A percentile compares a stretch with the other conserved stretches of the same genome.
Conservation (phyloP, 2,329 filamentous ascomycete genomes). For the Geosmithia putterillii region DNA sequence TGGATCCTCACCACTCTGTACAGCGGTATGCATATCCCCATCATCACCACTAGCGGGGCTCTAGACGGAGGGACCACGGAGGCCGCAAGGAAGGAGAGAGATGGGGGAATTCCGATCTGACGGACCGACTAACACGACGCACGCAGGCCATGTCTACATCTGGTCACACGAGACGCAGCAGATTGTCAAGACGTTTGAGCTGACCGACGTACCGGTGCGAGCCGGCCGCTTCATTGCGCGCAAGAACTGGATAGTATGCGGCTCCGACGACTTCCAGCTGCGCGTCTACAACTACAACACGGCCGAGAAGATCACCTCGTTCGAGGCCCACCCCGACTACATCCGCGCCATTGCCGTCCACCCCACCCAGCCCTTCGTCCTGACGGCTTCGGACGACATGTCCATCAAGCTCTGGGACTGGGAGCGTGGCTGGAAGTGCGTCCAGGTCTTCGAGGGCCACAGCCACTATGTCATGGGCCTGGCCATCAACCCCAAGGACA, state of each 20-base stretch:
- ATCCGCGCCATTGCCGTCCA: slow-evolving; percentile 95
- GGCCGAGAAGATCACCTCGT: slow-evolving; percentile 93
- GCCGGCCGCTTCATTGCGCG: slow-evolving; percentile 92
- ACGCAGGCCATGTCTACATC: slow-evolving; percentile 86
- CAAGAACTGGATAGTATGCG: slow-evolving; percentile 98
- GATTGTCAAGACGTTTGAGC: slow-evolving; percentile 97
- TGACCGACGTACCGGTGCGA: slow-evolving; percentile 94
- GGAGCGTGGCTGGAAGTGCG: slow-evolving; percentile 97
- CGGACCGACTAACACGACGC: background rate
- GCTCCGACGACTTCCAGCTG: slow-evolving; percentile 79
- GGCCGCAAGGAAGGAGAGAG: too few species aligned
- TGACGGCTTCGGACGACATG: slow-evolving; percentile 97
- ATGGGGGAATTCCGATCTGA: background rate
- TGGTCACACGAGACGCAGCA: slow-evolving; percentile 97
- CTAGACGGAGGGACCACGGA: background rate
- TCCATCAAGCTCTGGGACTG: slow-evolving; percentile 98
- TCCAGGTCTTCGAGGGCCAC: slow-evolving; percentile 93
- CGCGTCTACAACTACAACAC: slow-evolving; percentile 99
- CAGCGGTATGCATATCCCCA: slow-evolving; percentile 51
- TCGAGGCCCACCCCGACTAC: slow-evolving; percentile 96
- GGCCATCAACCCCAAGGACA: slow-evolving; percentile 95
- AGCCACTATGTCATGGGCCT: slow-evolving; percentile 95
- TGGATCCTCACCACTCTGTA: slow-evolving; percentile 96
- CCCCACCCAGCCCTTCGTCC: slow-evolving; percentile 86
- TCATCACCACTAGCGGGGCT: background rate